phyloP scores from a whole-genome alignment of 2,329 filamentous ascomycete species.

The Metarhizium guizhouense region DNA sequence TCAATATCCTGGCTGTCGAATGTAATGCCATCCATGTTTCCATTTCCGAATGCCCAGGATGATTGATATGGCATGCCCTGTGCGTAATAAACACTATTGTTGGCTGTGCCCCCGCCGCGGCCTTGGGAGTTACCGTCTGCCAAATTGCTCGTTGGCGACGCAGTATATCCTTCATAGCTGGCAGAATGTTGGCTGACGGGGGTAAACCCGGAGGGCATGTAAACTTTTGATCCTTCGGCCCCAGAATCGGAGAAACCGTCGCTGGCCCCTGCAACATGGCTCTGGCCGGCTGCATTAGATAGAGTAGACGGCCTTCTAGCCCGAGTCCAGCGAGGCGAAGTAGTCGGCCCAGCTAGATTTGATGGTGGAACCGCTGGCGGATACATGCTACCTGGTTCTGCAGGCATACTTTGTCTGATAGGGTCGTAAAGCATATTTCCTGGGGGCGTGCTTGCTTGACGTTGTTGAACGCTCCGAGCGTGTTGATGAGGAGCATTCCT shows the following conservation, averaged over 20 bases:
- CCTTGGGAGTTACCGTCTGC: constrained; percentile 18
- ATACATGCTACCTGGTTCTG: constrained; percentile 36
- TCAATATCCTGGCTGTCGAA: constrained; percentile 73
- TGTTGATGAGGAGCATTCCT: constrained; percentile 4
- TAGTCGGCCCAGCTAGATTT: constrained; percentile 37
- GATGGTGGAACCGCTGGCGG: constrained; percentile 41
- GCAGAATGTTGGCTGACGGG: constrained; percentile 32
- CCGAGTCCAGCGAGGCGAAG: constrained; percentile 27
- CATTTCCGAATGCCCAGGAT: constrained; percentile 21
- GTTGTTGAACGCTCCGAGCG: constrained; percentile 4
- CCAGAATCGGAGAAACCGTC: constrained; percentile 15
- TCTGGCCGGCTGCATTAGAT: constrained; percentile 11
- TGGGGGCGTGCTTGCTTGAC: constrained; percentile 38
- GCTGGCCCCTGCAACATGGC: constrained; percentile 18
- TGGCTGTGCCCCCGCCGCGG: neutral
- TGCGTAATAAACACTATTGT: constrained; percentile 16
- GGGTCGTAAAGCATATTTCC: constrained; percentile 54
- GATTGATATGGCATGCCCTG: constrained; percentile 19
- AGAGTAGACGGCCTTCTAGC: constrained; percentile 16
- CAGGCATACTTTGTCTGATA: constrained; percentile 44
- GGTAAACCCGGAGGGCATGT: constrained; percentile 26
- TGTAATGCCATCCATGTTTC: constrained; percentile 47
- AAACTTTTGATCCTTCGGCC: constrained; percentile 25
- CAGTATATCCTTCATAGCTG: constrained; percentile 32
- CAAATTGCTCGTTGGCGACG: constrained; percentile 33